These are phyloP conservation scores for Medicago arabica DNA, from an alignment of 306 rosid species.

Conservation along the genomic window DNA sequence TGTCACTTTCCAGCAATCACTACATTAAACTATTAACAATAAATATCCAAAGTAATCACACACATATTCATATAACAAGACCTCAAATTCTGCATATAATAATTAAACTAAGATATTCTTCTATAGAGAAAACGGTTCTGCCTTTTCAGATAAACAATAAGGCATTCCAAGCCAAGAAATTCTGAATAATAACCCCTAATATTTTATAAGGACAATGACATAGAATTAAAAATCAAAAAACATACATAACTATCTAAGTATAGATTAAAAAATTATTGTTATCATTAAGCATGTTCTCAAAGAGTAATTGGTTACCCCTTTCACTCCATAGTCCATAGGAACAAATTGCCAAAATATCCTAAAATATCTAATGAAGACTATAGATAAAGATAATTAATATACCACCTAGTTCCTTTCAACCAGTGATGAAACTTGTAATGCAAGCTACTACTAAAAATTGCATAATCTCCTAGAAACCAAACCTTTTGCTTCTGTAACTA, in stretches of 20 bases:
- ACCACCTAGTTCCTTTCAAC: slow-evolving; percentile 15
- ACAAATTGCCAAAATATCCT: slow-evolving; percentile 1
- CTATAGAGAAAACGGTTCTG: background rate
- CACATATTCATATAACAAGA: background rate
- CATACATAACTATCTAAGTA: too few species aligned
- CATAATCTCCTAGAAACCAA: slow-evolving; percentile 27
- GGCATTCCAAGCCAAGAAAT: slow-evolving; percentile 12
- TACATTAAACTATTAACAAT: background rate
- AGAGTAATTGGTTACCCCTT: too few species aligned
- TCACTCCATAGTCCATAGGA: too few species aligned
- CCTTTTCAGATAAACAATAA: slow-evolving; percentile 12
- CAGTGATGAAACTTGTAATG: background rate
- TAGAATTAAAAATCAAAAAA: too few species aligned
- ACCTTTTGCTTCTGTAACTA: background rate
- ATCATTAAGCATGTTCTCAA: too few species aligned
- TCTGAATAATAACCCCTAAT: background rate
- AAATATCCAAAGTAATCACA: background rate
- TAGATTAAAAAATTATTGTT: too few species aligned
- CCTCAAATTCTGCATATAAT: background rate
- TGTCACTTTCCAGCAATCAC: background rate
- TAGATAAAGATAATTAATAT: background rate
- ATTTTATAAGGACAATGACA: slow-evolving; percentile 1
- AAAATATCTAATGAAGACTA: background rate
- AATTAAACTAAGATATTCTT: background rate
- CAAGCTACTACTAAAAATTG: slow-evolving; percentile 5